A percentile compares a stretch with the other conserved stretches of the same genome.
Evolutionary conservation across 257 asterid species (phyloP).

Genomic region (Solanum tacnaense): DNA sequence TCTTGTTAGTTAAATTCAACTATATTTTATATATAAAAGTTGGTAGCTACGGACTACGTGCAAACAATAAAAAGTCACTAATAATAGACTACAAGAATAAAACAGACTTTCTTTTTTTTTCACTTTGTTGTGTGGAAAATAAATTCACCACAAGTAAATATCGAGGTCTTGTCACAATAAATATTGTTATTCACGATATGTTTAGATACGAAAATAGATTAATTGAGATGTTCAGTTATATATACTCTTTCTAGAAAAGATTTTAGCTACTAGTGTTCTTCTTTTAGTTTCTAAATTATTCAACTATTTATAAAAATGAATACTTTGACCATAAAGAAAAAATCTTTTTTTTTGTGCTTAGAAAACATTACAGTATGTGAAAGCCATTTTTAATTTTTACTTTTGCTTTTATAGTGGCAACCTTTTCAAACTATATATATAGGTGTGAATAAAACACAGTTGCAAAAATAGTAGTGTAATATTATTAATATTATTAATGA

Average conservation of each 20-base stretch:
- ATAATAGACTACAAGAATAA: neutral
- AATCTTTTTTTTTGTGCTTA: neutral
- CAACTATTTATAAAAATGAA: neutral
- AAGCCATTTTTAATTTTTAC: neutral
- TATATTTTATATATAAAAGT: neutral
- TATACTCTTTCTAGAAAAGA: no score
- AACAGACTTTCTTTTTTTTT: no score
- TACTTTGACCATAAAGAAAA: neutral
- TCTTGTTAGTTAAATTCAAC: neutral
- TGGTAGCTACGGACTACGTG: neutral
- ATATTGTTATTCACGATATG: neutral
- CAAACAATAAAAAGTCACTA: neutral
- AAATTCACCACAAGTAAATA: neutral
- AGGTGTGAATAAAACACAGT: neutral
- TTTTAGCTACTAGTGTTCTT: no score
- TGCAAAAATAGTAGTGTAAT: neutral
- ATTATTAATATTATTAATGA: neutral
- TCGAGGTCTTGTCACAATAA: neutral
- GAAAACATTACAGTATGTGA: neutral
- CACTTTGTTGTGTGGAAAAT: neutral
- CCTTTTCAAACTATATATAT: neutral
- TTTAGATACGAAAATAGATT: no score
- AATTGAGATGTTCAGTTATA: no score
- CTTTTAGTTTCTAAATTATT: no score
- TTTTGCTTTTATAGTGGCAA: neutral